Percentiles rank a stretch among this genome's conserved stretches.
Evolutionary conservation across 1,284 basidiomycete genomes (phyloP).

Genomic region (Wallemia mellicola): DNA sequence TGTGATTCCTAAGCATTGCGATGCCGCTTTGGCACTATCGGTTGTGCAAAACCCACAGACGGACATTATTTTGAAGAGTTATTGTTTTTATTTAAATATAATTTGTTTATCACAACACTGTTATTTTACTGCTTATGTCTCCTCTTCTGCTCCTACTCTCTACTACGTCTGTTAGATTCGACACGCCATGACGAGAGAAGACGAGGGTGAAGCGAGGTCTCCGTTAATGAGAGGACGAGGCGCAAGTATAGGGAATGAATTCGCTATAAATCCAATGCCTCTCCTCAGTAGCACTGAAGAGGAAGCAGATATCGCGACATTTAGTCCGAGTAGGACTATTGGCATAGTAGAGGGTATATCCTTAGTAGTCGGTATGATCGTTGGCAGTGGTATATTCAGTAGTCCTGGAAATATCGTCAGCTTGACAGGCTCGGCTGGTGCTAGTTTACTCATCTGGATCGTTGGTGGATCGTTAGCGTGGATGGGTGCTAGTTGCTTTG

Average conservation of each 20-base stretch:
- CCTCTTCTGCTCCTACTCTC: too few relatives aligned
- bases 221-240: background rate
- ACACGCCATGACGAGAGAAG: too few relatives aligned
- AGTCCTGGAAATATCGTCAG: background rate
- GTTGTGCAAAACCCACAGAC: conserved; percentile 1
- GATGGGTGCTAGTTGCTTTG: background rate
- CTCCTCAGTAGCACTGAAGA: background rate
- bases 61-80: background rate
- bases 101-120: too few relatives aligned
- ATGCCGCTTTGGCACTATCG: background rate
- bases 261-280: background rate
- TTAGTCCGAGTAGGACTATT: background rate
- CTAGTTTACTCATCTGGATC: background rate
- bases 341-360: background rate
- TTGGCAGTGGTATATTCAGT: background rate
- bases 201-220: too few relatives aligned
- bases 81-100: too few relatives aligned
- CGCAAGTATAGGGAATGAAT: background rate
- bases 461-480: background rate
- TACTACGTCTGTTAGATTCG: too few relatives aligned
- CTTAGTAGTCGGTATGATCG: background rate
- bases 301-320: background rate
- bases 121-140: too few relatives aligned
- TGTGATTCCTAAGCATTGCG: background rate
- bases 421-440: background rate